Base-by-base conservation (phyloP, 192 early-diverging fungal genomes). In the Funneliformis geosporum region DNA sequence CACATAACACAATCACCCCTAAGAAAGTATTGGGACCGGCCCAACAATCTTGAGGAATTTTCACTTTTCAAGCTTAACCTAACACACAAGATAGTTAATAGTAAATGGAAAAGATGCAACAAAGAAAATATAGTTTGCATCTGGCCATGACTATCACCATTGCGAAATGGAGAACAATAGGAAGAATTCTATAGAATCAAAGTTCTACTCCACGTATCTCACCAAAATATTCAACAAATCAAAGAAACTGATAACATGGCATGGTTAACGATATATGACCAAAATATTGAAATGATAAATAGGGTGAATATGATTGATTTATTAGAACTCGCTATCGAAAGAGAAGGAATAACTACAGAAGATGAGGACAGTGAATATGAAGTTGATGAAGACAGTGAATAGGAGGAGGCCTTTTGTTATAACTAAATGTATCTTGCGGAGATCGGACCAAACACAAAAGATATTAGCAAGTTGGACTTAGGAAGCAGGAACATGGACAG, bases 121-220 rank as follows among this genome's bases (percentile, higher is more conserved):
- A 38, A 70, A 70, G 68, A 70, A 70, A 70, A 70, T n/a, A 70
- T 70, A 1, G 23, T 70, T 16, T 25, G 44, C 1, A 43, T 70
- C 2, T 70, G 68, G 68, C 68, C 40, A 70, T 25, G 40, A 5
- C 40, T 14, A 43, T 38, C 40, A 42, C 4, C 40, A 42, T 7
- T 70, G 10, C 40, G 14, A 43, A 11, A 42, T 39, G 68, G 44
- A 42, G 8, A 25, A n/a, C 40, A 70, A 2, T 70, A n/a, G n/a
- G n/a, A n/a, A n/a, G n/a, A n/a, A n/a, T n/a, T n/a, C n/a, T n/a
- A n/a, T n/a, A n/a, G n/a, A n/a, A n/a, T n/a, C n/a, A n/a, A n/a
- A n/a, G n/a, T n/a, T n/a, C n/a, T n/a, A n/a, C n/a, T n/a, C n/a
- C n/a, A n/a, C n/a, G n/a, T n/a, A n/a, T n/a, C n/a, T n/a, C n/a